Conservation (phyloP, 805 yeast genomes). For the Ogataea trehalophila region DNA sequence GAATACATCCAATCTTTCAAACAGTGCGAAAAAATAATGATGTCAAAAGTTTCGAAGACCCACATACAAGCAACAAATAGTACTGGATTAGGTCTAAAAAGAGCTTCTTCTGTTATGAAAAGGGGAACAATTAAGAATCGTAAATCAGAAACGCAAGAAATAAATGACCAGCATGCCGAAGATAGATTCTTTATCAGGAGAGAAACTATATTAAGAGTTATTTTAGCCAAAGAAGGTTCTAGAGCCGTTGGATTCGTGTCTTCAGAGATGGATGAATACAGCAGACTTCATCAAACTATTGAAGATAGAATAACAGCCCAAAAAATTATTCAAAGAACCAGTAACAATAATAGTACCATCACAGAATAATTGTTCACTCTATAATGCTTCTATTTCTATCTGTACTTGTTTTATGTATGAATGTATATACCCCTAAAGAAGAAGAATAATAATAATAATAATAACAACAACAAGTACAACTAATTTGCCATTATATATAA, state of each 20-base stretch:
- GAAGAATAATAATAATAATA: no score
- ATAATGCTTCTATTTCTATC: no score
- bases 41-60: not conserved
- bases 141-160: slow-evolving; percentile 4
- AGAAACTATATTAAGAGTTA: slow-evolving; percentile 15
- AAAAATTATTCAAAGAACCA: slow-evolving; percentile 2
- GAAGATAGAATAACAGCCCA: slow-evolving; percentile 9
- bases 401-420: no score
- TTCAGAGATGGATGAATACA: slow-evolving; percentile 7
- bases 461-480: no score
- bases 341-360: not conserved
- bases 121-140: slow-evolving; percentile 14
- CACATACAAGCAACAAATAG: not conserved
- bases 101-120: slow-evolving; percentile 13
- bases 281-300: slow-evolving; percentile 1
- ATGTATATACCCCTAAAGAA: no score
- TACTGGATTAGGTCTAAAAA: not conserved
- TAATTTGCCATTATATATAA: no score
- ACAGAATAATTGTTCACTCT: not conserved
- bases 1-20: slow-evolving; percentile 6
- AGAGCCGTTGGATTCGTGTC: slow-evolving; percentile 8
- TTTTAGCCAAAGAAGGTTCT: slow-evolving; percentile 14
- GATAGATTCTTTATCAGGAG: slow-evolving; percentile 5
- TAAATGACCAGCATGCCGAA: slow-evolving; percentile 3
- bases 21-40: slow-evolving; percentile 5